Evolutionary conservation across 768 basidiomycete genomes (phyloP).

Genomic region (Mycena belliarum): DNA sequence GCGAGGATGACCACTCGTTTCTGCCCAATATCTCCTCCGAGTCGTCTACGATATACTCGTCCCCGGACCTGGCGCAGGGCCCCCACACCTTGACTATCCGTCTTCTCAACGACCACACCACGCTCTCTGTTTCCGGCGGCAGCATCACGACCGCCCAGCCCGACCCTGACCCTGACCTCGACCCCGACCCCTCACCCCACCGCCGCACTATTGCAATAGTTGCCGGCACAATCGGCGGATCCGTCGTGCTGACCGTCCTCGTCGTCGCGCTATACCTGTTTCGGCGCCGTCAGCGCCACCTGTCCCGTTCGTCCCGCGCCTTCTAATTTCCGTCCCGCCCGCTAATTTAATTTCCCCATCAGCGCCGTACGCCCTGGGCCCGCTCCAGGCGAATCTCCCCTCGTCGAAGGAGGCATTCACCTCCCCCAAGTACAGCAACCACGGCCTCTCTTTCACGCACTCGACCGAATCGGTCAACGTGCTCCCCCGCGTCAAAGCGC

Average conservation of each 20-base stretch:
- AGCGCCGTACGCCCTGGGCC: slow-evolving; percentile 26
- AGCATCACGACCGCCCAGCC: slow-evolving; percentile 2
- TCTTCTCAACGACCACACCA: slow-evolving; percentile 12
- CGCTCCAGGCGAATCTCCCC: slow-evolving; percentile 29
- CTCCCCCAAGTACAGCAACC: slow-evolving; percentile 29
- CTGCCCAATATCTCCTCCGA: slow-evolving; percentile 13
- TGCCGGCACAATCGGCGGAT: slow-evolving; percentile 13
- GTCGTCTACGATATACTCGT: slow-evolving; percentile 22
- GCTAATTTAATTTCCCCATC: not conserved
- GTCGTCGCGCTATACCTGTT: slow-evolving; percentile 17
- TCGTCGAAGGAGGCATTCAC: slow-evolving; percentile 34
- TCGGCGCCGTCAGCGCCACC: slow-evolving; percentile 11
- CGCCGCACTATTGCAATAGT: slow-evolving; percentile 17
- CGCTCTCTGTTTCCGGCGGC: slow-evolving; percentile 22
- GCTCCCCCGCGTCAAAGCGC: slow-evolving; percentile 8
- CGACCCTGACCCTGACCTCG: too few relatives aligned
- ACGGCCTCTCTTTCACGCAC: slow-evolving; percentile 29
- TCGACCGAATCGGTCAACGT: slow-evolving; percentile 19
- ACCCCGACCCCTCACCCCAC: not conserved
- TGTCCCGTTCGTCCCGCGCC: slow-evolving; percentile 1
- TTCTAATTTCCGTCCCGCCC: not conserved
- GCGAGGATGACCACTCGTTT: slow-evolving; percentile 15
- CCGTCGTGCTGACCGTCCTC: slow-evolving; percentile 9
- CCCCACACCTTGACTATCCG: slow-evolving; percentile 22
- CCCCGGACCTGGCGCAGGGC: slow-evolving; percentile 14